Evolutionary conservation across 257 asterid species (phyloP), one percentile per base, ranked within the genome.

Genomic region (Penstemon newberryi): DNA sequence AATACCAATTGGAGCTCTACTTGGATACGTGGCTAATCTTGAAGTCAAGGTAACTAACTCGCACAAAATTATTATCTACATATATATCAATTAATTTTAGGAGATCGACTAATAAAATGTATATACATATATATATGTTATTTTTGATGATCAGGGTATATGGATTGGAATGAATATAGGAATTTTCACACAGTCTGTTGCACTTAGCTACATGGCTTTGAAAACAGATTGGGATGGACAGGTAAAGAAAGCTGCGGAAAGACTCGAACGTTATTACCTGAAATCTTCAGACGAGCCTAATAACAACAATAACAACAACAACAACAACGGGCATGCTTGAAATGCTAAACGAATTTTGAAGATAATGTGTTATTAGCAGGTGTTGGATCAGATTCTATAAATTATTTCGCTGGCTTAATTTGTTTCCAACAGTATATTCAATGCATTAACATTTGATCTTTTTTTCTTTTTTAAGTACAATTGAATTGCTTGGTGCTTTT

Each of bases 141-240:
- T 11, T 13, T 4, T 43, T 19, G 4, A 59, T 72, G 54, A 8
- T n/a, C 74, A 91, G 97, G 97, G 95, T 7, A 91, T 91, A 74
- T 91, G 97, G 96, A 82, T 85, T 8, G 97, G 97, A 42, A 88
- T 91, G 96, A 85, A 80, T 65, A 5, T 83, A 10, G 97, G 96
- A 41, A 37, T 91, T 61, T 60, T 84, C 5, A 42, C 78, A 9
- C 97, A 91, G 67, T 79, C 96, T 4, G 52, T 80, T 67, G 87
- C 93, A 7, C 84, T 91, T 3, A 73, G 91, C 81, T 83, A 75
- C 87, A 85, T 91, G 95, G 79, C 83, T 18, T 86, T 77, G 85
- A 88, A 73, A 71, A 91, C 97, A 43, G 82, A 91, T 57, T 90
- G 97, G 97, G 91, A 91, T 65, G 18, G 3, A 9, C 92, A 87